A percentile compares a stretch with the other conserved stretches of the same genome.
These are phyloP conservation scores for Saposhnikovia divaricata DNA, from an alignment of 129 eudicot genomes.

Conservation along the genomic window DNA sequence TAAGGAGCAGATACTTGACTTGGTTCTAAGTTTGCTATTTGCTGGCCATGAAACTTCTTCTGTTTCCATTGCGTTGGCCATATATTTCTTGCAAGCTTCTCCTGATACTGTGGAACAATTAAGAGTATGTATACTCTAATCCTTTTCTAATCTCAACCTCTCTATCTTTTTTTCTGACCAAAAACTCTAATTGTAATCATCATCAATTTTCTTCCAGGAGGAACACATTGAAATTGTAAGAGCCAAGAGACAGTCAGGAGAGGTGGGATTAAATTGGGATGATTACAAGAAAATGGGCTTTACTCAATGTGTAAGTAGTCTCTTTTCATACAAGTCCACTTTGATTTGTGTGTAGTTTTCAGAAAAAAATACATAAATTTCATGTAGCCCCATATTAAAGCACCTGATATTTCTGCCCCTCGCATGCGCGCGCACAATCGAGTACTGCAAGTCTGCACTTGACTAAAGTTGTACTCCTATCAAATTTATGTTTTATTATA, in stretches of 20 bases:
- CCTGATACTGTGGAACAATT: slow-evolving; percentile 71
- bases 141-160: neutral
- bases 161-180: neutral
- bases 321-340: neutral
- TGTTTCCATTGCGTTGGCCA: slow-evolving; percentile 79
- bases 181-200: neutral
- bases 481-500: neutral
- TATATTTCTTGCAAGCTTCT: slow-evolving; percentile 70
- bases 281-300: slow-evolving; percentile 96
- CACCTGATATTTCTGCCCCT: neutral
- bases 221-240: slow-evolving; percentile 62
- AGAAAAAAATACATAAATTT: too few species aligned
- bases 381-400: neutral
- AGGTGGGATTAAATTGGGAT: slow-evolving; percentile 68
- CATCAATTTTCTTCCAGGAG: slow-evolving; percentile 36
- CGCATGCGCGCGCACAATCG: slow-evolving; percentile 4
- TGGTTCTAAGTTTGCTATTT: slow-evolving; percentile 77
- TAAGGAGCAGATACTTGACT: slow-evolving; percentile 91
- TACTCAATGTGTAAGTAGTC: slow-evolving; percentile 82
- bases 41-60: slow-evolving; percentile 99
- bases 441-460: neutral
- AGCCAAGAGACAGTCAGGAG: slow-evolving; percentile 50
- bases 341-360: neutral
- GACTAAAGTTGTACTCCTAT: slow-evolving; percentile 1
- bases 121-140: slow-evolving; percentile 34